Percentiles rank a stretch among this genome's conserved stretches.
Evolutionary conservation across 1,139 yeast genomes (phyloP).

Genomic region (Geotrichum cucujoidarum): DNA sequence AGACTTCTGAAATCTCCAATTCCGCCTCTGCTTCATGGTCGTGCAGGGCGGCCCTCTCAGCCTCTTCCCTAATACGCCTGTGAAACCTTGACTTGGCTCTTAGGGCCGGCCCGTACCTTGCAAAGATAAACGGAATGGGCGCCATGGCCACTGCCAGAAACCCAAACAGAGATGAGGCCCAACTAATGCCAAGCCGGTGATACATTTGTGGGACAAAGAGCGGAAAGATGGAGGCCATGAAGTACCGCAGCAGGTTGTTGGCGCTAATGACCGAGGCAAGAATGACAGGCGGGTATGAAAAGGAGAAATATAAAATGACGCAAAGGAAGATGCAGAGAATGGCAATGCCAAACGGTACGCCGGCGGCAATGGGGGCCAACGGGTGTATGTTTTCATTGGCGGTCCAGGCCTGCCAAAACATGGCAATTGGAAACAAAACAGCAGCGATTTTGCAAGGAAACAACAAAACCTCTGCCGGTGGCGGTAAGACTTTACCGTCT

Average conservation of each 20-base stretch:
- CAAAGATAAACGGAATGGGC: constrained; percentile 63
- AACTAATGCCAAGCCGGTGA: constrained; percentile 49
- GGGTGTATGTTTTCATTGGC: constrained; percentile 58
- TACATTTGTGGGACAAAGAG: constrained; percentile 62
- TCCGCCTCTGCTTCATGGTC: neutral
- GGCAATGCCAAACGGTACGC: constrained; percentile 74
- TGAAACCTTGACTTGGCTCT: constrained; percentile 37
- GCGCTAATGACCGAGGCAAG: constrained; percentile 80
- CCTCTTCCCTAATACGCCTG: constrained; percentile 8
- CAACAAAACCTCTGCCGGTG: constrained; percentile 24
- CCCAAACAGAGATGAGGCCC: constrained; percentile 62
- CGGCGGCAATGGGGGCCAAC: constrained; percentile 72
- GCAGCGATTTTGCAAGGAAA: constrained; percentile 45
- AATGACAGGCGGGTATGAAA: constrained; percentile 64
- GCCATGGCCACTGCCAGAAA: constrained; percentile 53
- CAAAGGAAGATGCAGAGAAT: constrained; percentile 64
- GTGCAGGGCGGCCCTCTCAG: constrained; percentile 21
- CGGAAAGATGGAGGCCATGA: constrained; percentile 73
- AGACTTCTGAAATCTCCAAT: too few relatives aligned
- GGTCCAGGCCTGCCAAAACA: constrained; percentile 87
- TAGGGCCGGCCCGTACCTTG: constrained; percentile 50
- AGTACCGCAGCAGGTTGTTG: constrained; percentile 62
- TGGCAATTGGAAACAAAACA: constrained; percentile 58
- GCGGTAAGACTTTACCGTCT: constrained; percentile 11
- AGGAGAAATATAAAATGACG: constrained; percentile 59